phyloP scores from a whole-genome alignment of 306 rosid genomes.

The Vicia faba region DNA sequence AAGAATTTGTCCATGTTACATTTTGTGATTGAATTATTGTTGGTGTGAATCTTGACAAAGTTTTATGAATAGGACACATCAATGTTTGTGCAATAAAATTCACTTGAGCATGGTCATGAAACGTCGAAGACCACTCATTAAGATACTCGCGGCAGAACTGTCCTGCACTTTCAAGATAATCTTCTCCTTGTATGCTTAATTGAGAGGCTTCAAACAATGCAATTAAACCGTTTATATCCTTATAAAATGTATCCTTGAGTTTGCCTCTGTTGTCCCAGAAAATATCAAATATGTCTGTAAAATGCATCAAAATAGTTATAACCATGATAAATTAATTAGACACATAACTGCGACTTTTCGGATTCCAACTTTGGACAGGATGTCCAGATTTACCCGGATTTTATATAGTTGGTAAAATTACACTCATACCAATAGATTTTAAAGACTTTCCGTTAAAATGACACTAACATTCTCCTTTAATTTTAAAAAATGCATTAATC shows the following conservation, averaged over 20 bases:
- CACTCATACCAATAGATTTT: no score
- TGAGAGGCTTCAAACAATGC: conserved; percentile 64
- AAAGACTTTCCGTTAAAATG: no score
- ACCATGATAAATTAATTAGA: no score
- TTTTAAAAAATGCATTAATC: no score
- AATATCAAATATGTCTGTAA: conserved; percentile 35
- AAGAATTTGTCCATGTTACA: conserved; percentile 35
- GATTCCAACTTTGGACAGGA: no score
- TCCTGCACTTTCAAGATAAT: conserved; percentile 47
- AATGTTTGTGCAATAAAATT: conserved; percentile 28
- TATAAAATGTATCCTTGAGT: background rate
- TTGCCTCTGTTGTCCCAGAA: conserved; percentile 30
- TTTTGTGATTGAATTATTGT: conserved; percentile 20
- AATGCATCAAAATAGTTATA: background rate
- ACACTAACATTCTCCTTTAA: no score
- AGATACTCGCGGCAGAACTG: conserved; percentile 40
- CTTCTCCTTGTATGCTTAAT: conserved; percentile 52
- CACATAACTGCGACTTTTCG: no score
- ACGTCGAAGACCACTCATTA: conserved; percentile 29
- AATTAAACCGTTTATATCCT: conserved; percentile 43
- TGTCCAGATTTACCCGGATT: no score
- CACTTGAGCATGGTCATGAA: conserved; percentile 36
- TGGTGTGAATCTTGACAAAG: conserved; percentile 46
- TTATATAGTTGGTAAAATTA: no score
- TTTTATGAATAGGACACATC: conserved; percentile 46